Conservation (phyloP, 2,329 filamentous ascomycete genomes). For the Akanthomyces uredinophilus region DNA sequence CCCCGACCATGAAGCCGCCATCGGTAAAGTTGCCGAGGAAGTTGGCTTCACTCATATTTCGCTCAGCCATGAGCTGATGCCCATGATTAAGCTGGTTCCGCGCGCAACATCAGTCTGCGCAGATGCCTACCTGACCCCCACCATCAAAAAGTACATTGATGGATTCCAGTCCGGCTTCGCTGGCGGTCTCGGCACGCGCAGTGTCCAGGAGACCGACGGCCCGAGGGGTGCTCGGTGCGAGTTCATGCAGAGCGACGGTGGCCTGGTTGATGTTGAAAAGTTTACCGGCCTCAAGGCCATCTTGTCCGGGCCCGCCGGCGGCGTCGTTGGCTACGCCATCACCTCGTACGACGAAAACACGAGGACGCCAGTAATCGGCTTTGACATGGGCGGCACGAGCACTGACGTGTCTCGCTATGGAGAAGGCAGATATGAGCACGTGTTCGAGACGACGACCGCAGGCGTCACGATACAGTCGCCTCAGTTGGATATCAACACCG, state of each 20-base stretch:
- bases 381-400: conserved; percentile 92
- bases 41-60: conserved; percentile 75
- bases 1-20: conserved; percentile 73
- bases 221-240: conserved; percentile 75
- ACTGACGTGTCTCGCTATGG: conserved; percentile 89
- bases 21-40: conserved; percentile 70
- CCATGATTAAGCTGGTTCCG: conserved; percentile 41
- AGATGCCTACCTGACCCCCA: conserved; percentile 40
- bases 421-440: conserved; percentile 81
- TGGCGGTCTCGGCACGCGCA: conserved; percentile 71
- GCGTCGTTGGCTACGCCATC: conserved; percentile 86
- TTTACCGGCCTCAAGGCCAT: conserved; percentile 85
- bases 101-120: conserved; percentile 40
- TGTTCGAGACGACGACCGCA: conserved; percentile 89
- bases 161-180: conserved; percentile 77
- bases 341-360: conserved; percentile 84
- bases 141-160: conserved; percentile 47
- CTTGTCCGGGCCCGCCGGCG: conserved; percentile 84
- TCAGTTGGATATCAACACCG: conserved; percentile 91
- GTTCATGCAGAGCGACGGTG: conserved; percentile 89
- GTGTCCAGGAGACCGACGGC: conserved; percentile 61
- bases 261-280: conserved; percentile 65
- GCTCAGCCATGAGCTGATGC: conserved; percentile 36
- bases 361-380: conserved; percentile 82
- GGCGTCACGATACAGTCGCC: conserved; percentile 93